Percentiles rank a stretch among this genome's conserved stretches.
Evolutionary conservation across 192 early-diverging fungal genomes (phyloP).

Genomic region (Lobosporangium transversale): DNA sequence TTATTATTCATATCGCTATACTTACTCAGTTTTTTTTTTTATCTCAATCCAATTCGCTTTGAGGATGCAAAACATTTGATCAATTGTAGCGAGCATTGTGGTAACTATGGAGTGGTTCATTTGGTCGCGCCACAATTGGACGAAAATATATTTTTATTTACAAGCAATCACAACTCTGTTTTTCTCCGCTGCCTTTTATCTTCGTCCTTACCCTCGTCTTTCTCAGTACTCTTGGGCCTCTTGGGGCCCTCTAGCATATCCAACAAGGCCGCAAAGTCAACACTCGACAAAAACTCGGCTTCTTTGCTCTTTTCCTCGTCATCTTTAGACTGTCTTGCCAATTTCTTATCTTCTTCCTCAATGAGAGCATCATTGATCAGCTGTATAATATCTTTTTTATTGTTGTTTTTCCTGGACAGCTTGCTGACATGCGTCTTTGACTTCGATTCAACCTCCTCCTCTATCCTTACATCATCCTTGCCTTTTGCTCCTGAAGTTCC

Average conservation of each 20-base stretch:
- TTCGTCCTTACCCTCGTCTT: neutral
- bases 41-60: neutral
- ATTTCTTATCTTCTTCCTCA: conserved; percentile 3
- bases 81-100: too few species aligned
- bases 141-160: too few species aligned
- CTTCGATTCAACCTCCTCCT: neutral
- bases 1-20: too few species aligned
- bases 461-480: neutral
- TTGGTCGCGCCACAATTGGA: too few species aligned
- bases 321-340: neutral
- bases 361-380: neutral
- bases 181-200: neutral
- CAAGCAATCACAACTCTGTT: neutral
- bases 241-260: neutral
- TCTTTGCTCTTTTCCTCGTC: conserved; percentile 1
- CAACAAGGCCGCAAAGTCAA: neutral
- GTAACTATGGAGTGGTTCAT: too few species aligned
- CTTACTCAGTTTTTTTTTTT: too few species aligned
- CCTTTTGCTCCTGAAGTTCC: neutral
- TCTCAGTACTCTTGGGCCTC: neutral
- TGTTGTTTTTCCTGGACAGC: neutral
- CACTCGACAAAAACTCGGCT: neutral
- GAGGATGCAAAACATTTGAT: neutral
- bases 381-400: neutral
- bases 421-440: neutral